Base-by-base conservation (phyloP, 148 eudicot genomes). In the Mesembryanthemum crystallinum region DNA sequence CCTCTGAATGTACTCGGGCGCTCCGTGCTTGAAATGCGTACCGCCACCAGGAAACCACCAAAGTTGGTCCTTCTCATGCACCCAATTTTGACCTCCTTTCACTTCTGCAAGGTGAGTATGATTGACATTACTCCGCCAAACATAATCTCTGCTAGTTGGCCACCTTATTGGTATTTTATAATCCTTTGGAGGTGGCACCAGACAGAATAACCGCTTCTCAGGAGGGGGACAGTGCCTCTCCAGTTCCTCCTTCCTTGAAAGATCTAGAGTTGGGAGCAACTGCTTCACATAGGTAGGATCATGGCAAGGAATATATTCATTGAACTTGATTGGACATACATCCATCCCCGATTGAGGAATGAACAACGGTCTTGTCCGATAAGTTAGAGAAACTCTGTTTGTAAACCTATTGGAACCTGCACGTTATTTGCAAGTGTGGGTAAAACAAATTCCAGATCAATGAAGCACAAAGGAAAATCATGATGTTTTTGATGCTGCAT, bases 31-130 rank as follows among this genome's bases (percentile, higher is more conserved):
- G 77, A 96, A 96, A 88, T 96, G 98, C 64, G 99, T 96, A 77
- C 98, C 99, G 69, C 99, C 99, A 70, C 99, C 99, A 13, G 98
- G 97, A 77, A 96, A 96, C 97, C 97, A 96, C 99, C 99, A 92
- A 5, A 92, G 61, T 32, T 86, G 84, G 79, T 77, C 88, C 78
- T 86, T 91, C 66, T 86, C 91, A 68, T 95, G 99, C 75, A 96
- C 98, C 98, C 99, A 96, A 82, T 96, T 96, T 68, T 91, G 99
- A 45, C 99, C 97, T 58, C 97, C 98, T 87, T 96, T 96, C 15
- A 96, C 98, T 80, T 91, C 92, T 32, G 97, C 94, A 82, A 96
- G 97, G 61, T 69, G 99, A 4, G 99, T 83, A 80, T 96, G 98
- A 76, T 96, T 96, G 73, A 96, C 89, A 82, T 92, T 96, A 82